Conservation (phyloP, 345 rosid genomes). For the Salix dunnii region DNA sequence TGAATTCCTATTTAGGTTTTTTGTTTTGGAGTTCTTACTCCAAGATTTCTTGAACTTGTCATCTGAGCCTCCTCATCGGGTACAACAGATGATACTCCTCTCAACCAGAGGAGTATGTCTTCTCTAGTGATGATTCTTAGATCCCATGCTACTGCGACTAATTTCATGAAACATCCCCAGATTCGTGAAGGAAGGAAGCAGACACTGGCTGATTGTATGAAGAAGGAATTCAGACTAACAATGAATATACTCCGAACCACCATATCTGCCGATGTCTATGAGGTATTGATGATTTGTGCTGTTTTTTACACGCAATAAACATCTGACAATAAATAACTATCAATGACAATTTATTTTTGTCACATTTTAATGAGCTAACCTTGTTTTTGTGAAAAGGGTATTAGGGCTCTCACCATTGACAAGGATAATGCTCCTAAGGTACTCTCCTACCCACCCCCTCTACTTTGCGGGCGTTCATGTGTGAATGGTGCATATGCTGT, state of each 20-base stretch:
- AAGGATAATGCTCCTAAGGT: slow-evolving; percentile 95
- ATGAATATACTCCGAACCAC: slow-evolving; percentile 54
- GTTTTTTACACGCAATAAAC: neutral
- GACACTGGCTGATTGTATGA: slow-evolving; percentile 60
- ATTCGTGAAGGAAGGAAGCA: slow-evolving; percentile 84
- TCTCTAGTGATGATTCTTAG: neutral
- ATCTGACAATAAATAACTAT: neutral
- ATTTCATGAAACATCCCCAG: slow-evolving; percentile 30
- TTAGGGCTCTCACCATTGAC: slow-evolving; percentile 82
- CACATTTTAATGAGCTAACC: neutral
- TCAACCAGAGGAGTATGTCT: neutral
- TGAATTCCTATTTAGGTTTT: no score
- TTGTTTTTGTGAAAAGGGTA: slow-evolving; percentile 51
- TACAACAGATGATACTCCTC: neutral
- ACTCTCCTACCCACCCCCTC: neutral
- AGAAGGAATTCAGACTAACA: slow-evolving; percentile 82
- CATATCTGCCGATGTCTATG: slow-evolving; percentile 76
- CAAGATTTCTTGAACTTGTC: neutral
- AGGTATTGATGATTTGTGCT: slow-evolving; percentile 36
- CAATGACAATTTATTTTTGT: neutral
- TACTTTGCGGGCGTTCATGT: neutral
- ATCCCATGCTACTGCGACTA: neutral
- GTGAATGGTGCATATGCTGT: neutral
- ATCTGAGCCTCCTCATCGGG: neutral
- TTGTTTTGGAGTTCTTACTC: no score